phyloP scores from a whole-genome alignment of 208 protist species.

The Wallacemonas collosoma region DNA sequence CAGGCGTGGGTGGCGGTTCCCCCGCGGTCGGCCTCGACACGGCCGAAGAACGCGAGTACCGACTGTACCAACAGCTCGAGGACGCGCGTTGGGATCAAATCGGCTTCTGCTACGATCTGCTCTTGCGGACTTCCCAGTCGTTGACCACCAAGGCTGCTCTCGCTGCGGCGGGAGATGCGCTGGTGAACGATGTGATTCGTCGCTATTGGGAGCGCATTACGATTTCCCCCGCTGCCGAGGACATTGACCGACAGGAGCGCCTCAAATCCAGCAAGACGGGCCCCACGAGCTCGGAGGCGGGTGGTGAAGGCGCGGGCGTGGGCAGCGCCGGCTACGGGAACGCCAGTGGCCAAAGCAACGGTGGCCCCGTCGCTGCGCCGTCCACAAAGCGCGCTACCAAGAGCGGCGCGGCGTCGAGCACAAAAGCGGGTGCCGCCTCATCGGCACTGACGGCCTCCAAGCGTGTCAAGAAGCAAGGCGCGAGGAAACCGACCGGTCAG shows the following conservation, averaged over 20 bases:
- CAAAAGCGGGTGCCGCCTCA: no score
- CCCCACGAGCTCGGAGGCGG: no score
- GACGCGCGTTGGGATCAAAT: slow-evolving; percentile 68
- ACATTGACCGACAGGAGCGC: slow-evolving; percentile 31
- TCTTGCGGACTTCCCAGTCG: slow-evolving; percentile 44
- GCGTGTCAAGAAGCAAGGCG: no score
- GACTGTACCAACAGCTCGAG: slow-evolving; percentile 46
- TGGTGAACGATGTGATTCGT: slow-evolving; percentile 75
- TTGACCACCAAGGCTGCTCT: slow-evolving; percentile 25
- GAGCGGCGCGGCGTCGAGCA: no score
- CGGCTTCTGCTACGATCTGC: slow-evolving; percentile 55
- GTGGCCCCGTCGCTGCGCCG: no score
- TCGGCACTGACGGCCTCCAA: no score
- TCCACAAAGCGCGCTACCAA: no score
- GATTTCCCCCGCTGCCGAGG: slow-evolving; percentile 52
- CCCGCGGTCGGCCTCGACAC: slow-evolving; percentile 13
- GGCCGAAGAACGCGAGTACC: slow-evolving; percentile 38
- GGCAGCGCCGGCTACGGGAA: no score
- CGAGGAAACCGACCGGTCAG: no score
- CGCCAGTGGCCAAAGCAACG: no score
- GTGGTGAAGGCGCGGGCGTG: no score
- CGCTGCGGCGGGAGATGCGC: slow-evolving; percentile 38
- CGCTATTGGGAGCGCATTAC: slow-evolving; percentile 86
- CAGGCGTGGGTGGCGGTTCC: background rate
- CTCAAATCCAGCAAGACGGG: slow-evolving; percentile 9